Conservation (phyloP, 2,329 filamentous ascomycete species). For the Colletotrichum cereale region DNA sequence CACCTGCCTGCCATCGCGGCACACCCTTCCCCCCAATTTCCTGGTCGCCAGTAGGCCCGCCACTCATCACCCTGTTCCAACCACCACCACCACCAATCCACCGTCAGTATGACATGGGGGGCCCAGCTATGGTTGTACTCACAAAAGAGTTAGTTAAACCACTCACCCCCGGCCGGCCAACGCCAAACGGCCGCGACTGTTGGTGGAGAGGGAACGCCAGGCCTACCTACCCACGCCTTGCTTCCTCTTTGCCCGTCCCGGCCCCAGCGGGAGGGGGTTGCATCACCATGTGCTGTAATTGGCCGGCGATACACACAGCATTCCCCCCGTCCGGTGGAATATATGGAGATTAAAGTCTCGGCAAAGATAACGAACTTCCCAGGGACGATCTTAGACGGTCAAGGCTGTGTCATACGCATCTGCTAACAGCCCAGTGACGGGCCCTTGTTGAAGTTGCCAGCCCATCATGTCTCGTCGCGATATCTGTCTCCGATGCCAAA, state of each 20-base stretch:
- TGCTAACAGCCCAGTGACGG: conserved; percentile 18
- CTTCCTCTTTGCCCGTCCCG: conserved; percentile 15
- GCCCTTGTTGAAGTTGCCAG: background rate
- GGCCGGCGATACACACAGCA: conserved; percentile 23
- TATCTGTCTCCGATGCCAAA: conserved; percentile 15
- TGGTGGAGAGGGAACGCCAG: background rate
- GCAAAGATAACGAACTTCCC: conserved; percentile 37
- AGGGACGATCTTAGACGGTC: background rate
- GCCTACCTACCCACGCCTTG: conserved; percentile 1
- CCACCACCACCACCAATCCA: background rate
- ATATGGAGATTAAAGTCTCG: conserved; percentile 36
- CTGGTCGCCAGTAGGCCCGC: conserved; percentile 7
- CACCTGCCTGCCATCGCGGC: background rate
- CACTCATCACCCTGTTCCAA: conserved; percentile 9
- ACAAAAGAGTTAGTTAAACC: background rate
- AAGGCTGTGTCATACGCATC: conserved; percentile 24
- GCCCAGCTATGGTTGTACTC: background rate
- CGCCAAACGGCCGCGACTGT: conserved; percentile 16
- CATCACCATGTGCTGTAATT: conserved; percentile 25
- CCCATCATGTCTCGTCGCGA: conserved; percentile 6
- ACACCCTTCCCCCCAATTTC: conserved; percentile 10
- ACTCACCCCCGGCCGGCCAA: conserved; percentile 1
- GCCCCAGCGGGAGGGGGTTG: conserved; percentile 22
- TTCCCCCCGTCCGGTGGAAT: conserved; percentile 25
- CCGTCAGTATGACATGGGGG: background rate